Conservation (phyloP, 1,284 basidiomycete genomes). For the Boletus subluridellus region DNA sequence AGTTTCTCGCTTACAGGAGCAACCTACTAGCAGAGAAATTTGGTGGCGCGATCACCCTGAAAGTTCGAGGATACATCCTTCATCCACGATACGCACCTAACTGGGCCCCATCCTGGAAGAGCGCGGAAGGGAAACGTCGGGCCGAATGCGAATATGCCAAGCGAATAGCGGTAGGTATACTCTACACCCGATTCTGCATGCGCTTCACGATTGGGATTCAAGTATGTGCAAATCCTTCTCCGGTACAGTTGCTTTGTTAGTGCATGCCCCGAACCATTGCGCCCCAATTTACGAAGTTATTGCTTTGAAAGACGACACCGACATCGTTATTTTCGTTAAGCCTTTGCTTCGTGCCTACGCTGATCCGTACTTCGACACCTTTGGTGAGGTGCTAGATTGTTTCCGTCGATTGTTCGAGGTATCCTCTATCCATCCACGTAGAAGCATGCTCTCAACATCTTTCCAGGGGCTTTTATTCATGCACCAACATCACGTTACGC, state of each 20-base stretch:
- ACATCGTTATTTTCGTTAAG: background rate
- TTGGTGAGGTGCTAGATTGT: background rate
- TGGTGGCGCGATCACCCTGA: background rate
- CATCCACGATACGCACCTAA: background rate
- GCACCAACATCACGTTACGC: background rate
- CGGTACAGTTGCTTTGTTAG: background rate
- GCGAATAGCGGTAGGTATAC: background rate
- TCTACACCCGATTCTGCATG: background rate
- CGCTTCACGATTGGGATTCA: background rate
- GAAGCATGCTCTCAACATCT: too few species aligned
- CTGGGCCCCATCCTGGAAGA: background rate
- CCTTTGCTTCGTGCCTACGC: too few species aligned
- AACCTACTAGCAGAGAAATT: background rate
- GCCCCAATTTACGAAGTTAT: background rate
- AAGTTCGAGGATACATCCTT: background rate
- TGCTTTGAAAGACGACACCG: background rate
- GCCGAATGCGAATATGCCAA: background rate
- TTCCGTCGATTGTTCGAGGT: background rate
- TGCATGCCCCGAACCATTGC: background rate
- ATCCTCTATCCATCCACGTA: background rate
- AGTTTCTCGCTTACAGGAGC: too few species aligned
- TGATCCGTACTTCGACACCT: too few species aligned
- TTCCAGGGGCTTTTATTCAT: background rate
- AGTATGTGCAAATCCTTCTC: background rate
- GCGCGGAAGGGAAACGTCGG: background rate